Base-by-base conservation (phyloP, 805 yeast species). In the Ogataea minuta region DNA sequence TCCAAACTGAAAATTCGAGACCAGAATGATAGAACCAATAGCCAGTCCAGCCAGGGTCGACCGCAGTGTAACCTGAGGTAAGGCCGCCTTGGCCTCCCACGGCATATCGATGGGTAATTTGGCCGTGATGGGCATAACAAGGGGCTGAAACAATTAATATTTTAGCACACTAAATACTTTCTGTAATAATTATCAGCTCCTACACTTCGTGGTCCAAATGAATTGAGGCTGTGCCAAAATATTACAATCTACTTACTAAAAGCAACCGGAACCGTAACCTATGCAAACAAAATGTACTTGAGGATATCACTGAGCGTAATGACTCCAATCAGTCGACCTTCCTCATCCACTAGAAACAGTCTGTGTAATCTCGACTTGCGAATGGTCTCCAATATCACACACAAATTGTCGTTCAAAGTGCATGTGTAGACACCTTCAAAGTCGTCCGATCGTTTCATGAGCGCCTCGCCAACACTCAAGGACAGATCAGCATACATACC, bases 401-500 rank as follows among this genome's bases (percentile, higher is more conserved):
- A 83, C 42, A 93, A 68, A 47, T 90, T 74, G 60, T 93, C 99
- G 50, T 80, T 75, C 49, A 80, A 72, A 0, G 97, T 87, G 64
- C 99, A 93, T 0, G 98, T 93, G 64, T 89, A 87, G 10, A 93
- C 98, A 43, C 99, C 99, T 63, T 93, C 98, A 54, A 91, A 93
- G 59, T 93, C 97, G 52, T 90, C 96, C 4, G 95, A 81, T 57
- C 96, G 72, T 63, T 95, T 79, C 79, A 93, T 78, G 37, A 93
- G 69, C 0, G 98, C 98, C 62, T 93, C 97, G 3, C 99, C 99
- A 4, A 93, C 96, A 43, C 91, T 82, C 50, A 93, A 69, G 27
- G 89, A 84, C 45, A 91, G 68, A 62, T 93, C 98, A 25, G 89
- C 84, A 57, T 91, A 89, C 57, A 89, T 81, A 4, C 97, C 97